Conservation (phyloP, 2,329 filamentous ascomycete genomes). For the Knoxdaviesia proteae region DNA sequence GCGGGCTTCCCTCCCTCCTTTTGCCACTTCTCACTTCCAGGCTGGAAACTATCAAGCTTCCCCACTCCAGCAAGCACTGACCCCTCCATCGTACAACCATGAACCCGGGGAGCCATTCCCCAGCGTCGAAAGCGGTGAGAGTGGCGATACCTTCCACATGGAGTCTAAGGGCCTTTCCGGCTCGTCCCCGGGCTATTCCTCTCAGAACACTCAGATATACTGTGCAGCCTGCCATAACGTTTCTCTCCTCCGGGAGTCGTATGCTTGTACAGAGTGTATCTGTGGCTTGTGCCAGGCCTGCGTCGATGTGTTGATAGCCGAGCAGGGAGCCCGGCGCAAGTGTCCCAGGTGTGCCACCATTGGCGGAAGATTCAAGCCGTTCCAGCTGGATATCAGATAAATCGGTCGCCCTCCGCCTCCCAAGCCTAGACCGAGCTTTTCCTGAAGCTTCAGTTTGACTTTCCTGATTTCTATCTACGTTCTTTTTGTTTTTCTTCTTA, state of each 20-base stretch:
- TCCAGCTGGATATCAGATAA: constrained; percentile 65
- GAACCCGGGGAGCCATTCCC: constrained; percentile 63
- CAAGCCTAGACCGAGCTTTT: background rate
- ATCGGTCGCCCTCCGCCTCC: background rate
- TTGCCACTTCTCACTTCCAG: constrained; percentile 37
- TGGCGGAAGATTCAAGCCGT: constrained; percentile 63
- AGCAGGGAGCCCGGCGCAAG: constrained; percentile 54
- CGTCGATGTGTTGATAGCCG: constrained; percentile 58
- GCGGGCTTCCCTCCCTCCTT: constrained; percentile 39
- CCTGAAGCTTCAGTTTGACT: constrained; percentile 1
- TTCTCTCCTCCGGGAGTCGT: constrained; percentile 62
- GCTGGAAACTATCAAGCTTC: constrained; percentile 60
- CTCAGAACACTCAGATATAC: constrained; percentile 70
- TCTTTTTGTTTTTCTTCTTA: constrained; percentile 2
- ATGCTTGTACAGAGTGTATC: constrained; percentile 90
- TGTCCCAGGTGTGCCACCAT: constrained; percentile 65
- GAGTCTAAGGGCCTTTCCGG: constrained; percentile 41
- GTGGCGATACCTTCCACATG: constrained; percentile 54
- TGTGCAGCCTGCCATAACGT: constrained; percentile 71
- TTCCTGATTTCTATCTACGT: constrained; percentile 1
- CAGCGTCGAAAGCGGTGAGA: constrained; percentile 62
- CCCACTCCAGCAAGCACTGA: constrained; percentile 74
- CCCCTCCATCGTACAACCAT: constrained; percentile 52
- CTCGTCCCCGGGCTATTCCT: constrained; percentile 54
- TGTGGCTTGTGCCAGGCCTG: constrained; percentile 80